A percentile compares a stretch with the other conserved stretches of the same genome.
Evolutionary conservation across 805 yeast species (phyloP).

Genomic region (Sungouiozyma intestinalis): DNA sequence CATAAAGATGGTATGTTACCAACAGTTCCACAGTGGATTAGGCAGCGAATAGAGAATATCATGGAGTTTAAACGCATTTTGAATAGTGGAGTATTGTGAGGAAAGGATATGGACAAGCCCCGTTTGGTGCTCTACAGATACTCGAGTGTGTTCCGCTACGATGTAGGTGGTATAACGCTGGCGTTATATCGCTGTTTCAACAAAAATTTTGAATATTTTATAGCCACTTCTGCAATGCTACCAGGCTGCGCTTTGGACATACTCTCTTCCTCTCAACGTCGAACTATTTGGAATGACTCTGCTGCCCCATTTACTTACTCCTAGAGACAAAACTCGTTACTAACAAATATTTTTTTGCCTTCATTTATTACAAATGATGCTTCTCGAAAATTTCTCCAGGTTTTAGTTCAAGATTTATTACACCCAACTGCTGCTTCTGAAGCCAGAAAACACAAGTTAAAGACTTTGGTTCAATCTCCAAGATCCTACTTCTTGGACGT

Average conservation of each 20-base stretch:
- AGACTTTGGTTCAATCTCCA: slow-evolving; percentile 95
- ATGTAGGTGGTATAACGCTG: too few species aligned
- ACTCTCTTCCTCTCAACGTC: too few species aligned
- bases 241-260: too few species aligned
- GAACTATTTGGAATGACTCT: too few species aligned
- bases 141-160: too few species aligned
- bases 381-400: slow-evolving; percentile 35
- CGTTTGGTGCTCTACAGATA: too few species aligned
- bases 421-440: slow-evolving; percentile 97
- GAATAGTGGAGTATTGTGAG: background rate
- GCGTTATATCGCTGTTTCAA: too few species aligned
- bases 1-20: background rate
- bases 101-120: too few species aligned
- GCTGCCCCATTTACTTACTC: background rate
- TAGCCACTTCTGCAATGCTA: too few species aligned
- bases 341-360: slow-evolving; percentile 10
- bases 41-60: background rate
- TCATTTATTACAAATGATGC: slow-evolving; percentile 1
- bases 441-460: slow-evolving; percentile 93
- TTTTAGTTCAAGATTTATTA: slow-evolving; percentile 97
- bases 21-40: background rate
- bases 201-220: too few species aligned
- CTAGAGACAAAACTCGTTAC: slow-evolving; percentile 7
- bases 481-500: slow-evolving; percentile 99
- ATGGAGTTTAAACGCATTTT: background rate